These are phyloP conservation scores for Chrysanthemum seticuspe DNA, from an alignment of 129 eudicot species.

Conservation along the genomic window DNA sequence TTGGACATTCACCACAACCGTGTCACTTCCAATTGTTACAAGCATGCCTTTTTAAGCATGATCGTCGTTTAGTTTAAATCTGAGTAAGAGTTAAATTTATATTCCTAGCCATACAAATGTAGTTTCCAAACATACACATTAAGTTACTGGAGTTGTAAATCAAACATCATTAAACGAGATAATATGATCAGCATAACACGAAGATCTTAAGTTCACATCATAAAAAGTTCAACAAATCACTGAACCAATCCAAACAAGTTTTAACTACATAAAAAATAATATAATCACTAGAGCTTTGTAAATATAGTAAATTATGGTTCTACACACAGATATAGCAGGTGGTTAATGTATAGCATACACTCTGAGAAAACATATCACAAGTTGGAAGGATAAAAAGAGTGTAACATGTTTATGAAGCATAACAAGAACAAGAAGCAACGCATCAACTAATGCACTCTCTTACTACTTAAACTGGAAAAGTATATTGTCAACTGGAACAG, in stretches of 20 bases:
- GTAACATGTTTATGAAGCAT: no score
- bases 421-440: no score
- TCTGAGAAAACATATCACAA: no score
- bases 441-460: no score
- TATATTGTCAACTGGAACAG: no score
- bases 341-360: no score
- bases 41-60: neutral
- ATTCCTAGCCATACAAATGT: neutral
- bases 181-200: neutral
- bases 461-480: no score
- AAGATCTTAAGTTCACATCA: neutral
- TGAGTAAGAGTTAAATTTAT: neutral
- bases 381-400: no score
- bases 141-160: conserved; percentile 17
- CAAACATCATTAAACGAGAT: neutral
- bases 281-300: no score
- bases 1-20: conserved; percentile 14
- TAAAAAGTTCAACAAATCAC: conserved; percentile 5
- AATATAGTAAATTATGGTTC: no score
- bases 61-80: neutral
- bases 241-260: neutral
- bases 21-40: conserved; percentile 10
- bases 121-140: conserved; percentile 14
- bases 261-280: neutral
- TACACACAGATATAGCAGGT: no score